Conservation (phyloP, 495 filamentous ascomycete genomes). For the Aspergillus panamensis region DNA sequence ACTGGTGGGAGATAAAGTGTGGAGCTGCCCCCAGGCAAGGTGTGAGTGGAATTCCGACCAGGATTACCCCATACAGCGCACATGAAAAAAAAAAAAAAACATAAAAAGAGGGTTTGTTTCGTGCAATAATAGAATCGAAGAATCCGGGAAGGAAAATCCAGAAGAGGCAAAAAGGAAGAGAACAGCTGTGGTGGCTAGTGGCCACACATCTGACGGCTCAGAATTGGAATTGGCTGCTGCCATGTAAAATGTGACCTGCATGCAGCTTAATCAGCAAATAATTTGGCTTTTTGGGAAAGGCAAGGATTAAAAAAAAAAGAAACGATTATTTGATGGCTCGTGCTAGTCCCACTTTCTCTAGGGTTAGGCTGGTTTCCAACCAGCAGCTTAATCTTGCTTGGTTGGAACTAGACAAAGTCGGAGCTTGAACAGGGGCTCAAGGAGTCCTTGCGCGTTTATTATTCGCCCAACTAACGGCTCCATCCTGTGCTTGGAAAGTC, state of each 20-base stretch:
- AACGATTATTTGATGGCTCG: not conserved
- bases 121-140: not conserved
- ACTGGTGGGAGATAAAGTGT: not conserved
- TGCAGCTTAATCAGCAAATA: slow-evolving; percentile 1
- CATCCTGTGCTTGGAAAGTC: not conserved
- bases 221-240: not conserved
- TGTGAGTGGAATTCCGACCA: not conserved
- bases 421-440: not conserved
- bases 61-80: not conserved
- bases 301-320: not conserved
- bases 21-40: not conserved
- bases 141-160: not conserved
- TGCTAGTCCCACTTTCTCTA: slow-evolving; percentile 3
- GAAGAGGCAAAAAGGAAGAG: not conserved
- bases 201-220: not conserved
- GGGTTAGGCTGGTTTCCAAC: slow-evolving; percentile 1
- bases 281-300: not conserved
- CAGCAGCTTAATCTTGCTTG: slow-evolving; percentile 3
- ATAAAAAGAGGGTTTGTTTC: not conserved
- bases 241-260: not conserved
- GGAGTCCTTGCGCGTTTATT: not conserved
- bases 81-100: not conserved
- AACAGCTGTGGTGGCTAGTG: too few relatives aligned
- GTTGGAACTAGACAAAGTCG: not conserved
- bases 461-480: not conserved